Evolutionary conservation across 306 rosid genomes (phyloP), one percentile per base, ranked within the genome.

Genomic region (Gastrolobium villosum): DNA sequence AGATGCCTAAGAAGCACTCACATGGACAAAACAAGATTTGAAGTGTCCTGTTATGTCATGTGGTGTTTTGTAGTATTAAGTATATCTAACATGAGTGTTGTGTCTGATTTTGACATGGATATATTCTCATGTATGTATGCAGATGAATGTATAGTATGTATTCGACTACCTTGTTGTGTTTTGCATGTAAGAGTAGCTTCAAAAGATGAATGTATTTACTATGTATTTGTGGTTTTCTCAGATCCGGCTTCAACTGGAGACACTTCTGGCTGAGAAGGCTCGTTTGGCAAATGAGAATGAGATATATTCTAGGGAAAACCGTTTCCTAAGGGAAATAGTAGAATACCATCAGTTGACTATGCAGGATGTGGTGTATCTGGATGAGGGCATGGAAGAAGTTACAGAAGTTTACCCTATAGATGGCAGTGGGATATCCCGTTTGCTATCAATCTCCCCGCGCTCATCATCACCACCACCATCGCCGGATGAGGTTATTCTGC

Each of bases 281-380:
- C 90, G 99, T 54, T 71, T 96, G 82, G 99, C 98, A 0, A 81
- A 84, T 46, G 99, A 93, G 82, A 96, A 96, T 15, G 92, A 94
- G 72, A 86, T 90, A 81, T 93, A 90, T 78, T 86, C 99, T 0
- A 84, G 98, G 2, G 99, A 96, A 79, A 96, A 96, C 68, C 96
- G 99, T 10, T 96, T 96, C 84, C 82, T 93, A 11, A 93, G 98
- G 88, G 99, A 96, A 82, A 84, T 96, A 40, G 99, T 96, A 71
- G 99, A 96, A 55, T 96, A 92, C 77, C 99, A 96, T 75, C 99
- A 96, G 77, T 94, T 96, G 32, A 96, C 96, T 0, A 91, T 87
- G 99, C 99, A 96, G 82, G 97, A 96, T 73, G 93, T 96, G 46
- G 98, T 96, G 55, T 89, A 93, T 65, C 71, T 96, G 15, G 94